These are phyloP conservation scores for Eimeria falciformis DNA, from an alignment of 169 alveolate species.

Conservation along the genomic window DNA sequence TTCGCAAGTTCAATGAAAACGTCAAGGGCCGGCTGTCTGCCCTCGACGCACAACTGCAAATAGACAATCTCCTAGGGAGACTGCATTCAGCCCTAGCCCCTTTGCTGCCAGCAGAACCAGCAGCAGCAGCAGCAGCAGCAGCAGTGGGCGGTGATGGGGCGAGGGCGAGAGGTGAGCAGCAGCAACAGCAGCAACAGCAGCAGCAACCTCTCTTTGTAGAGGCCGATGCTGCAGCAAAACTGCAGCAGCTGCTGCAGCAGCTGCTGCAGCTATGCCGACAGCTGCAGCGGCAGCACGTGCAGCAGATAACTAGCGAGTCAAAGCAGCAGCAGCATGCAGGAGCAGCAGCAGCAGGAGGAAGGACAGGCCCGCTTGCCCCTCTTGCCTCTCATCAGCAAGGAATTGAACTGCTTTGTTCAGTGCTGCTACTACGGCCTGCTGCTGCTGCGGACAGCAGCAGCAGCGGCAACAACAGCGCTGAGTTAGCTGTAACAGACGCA, in stretches of 20 bases:
- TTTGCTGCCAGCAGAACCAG: conserved; percentile 14
- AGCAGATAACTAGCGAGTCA: conserved; percentile 9
- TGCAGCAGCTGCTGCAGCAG: conserved; percentile 35
- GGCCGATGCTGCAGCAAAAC: conserved; percentile 43
- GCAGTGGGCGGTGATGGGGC: background rate
- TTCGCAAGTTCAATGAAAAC: conserved; percentile 18
- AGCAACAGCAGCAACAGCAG: conserved; percentile 3
- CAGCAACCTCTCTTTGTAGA: background rate
- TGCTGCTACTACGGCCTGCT: conserved; percentile 46
- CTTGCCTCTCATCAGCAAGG: background rate
- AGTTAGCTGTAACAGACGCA: conserved; percentile 5
- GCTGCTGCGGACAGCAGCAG: conserved; percentile 32
- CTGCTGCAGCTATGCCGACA: conserved; percentile 45
- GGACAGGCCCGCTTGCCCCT: conserved; percentile 11
- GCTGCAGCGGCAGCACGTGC: conserved; percentile 56
- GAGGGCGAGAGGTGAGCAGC: background rate
- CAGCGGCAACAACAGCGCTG: background rate
- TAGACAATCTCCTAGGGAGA: conserved; percentile 25
- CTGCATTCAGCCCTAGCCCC: conserved; percentile 14
- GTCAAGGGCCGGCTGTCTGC: background rate
- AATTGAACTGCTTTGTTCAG: conserved; percentile 28
- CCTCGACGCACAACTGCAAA: conserved; percentile 35
- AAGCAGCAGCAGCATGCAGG: conserved; percentile 45
- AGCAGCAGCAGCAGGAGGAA: conserved; percentile 23
- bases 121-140: conserved; percentile 52